Evolutionary conservation across 768 basidiomycete species (phyloP), one percentile per base, ranked within the genome.

Genomic region (Kwoniella newhampshirensis): DNA sequence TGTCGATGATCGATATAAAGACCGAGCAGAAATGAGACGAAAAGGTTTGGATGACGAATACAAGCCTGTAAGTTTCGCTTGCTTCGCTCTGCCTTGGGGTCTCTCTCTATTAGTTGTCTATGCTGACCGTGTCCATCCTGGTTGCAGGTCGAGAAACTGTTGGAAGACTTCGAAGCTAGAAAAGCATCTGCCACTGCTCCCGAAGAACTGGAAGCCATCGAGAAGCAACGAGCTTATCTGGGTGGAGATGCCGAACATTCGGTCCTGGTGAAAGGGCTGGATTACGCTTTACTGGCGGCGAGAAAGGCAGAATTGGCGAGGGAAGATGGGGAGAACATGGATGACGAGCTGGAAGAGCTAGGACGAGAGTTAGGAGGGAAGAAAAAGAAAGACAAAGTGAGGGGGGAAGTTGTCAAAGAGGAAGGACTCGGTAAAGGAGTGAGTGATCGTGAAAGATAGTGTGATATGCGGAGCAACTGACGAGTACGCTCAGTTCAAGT

Each of bases 191-290:
- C 80, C n/a, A 39, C 11, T 12, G 9, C 7, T n/a, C 43, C 37
- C 27, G 54, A 50, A 17, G 42, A 52, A 17, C 42, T 55, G 60
- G 40, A 48, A n/a, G 61, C 89, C 87, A 79, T 89, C 17, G 88
- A 89, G 52, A 81, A 84, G 51, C 83, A 89, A 69, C 81, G 91
- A 32, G 81, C 80, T 54, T 89, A 88, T 54, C 82, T 91, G 4
- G 90, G 90, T 17, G 89, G 90, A 35, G 89, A 94, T 73, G 84
- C 85, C 39, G 82, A 87, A 56, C 91, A 93, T 72, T 85, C 89
- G 11, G 82, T 92, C 54, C 83, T 92, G 11, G 89, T 92, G 39
- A 94, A 91, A 70, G 78, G 78, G 57, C 84, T 97, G 43, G 93
- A 97, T 71, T 81, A 87, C 63, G 87, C 89, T 0, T 82, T 96